These are phyloP conservation scores for Monilinia polystroma DNA, from an alignment of 2,329 filamentous ascomycete genomes.

Conservation along the genomic window DNA sequence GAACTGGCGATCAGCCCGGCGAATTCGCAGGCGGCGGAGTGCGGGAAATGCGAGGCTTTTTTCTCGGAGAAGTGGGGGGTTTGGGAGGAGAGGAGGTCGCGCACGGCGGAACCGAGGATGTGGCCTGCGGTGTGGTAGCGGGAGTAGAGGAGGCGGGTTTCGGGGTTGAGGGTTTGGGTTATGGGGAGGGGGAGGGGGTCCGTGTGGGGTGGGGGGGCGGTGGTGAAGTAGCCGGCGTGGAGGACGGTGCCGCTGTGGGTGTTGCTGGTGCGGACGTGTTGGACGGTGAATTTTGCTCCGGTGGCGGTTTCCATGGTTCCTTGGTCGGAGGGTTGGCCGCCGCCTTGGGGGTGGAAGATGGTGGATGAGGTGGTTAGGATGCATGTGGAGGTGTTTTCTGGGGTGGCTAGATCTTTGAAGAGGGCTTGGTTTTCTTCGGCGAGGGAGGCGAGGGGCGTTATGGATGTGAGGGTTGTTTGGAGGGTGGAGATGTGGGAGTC, in stretches of 20 bases:
- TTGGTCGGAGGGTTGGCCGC: constrained; percentile 69
- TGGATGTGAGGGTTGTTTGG: constrained; percentile 26
- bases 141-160: constrained; percentile 62
- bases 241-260: constrained; percentile 54
- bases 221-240: constrained; percentile 61
- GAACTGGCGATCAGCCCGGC: constrained; percentile 63
- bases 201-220: constrained; percentile 40
- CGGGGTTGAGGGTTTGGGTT: constrained; percentile 57
- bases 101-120: constrained; percentile 67
- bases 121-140: constrained; percentile 73
- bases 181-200: constrained; percentile 44
- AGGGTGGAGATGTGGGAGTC: constrained; percentile 25
- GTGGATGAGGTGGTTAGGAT: constrained; percentile 63
- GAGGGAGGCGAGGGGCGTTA: constrained; percentile 29
- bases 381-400: constrained; percentile 48
- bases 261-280: constrained; percentile 55
- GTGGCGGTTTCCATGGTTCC: constrained; percentile 51
- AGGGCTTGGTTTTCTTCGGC: constrained; percentile 42
- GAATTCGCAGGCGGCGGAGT: constrained; percentile 67
- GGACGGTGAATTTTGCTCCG: constrained; percentile 49
- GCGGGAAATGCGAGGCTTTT: constrained; percentile 72
- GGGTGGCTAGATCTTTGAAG: constrained; percentile 52
- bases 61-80: constrained; percentile 59
- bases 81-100: constrained; percentile 51
- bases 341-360: constrained; percentile 75